These are phyloP conservation scores for Auriscalpium orientale DNA, from an alignment of 768 basidiomycete genomes.

Conservation along the genomic window DNA sequence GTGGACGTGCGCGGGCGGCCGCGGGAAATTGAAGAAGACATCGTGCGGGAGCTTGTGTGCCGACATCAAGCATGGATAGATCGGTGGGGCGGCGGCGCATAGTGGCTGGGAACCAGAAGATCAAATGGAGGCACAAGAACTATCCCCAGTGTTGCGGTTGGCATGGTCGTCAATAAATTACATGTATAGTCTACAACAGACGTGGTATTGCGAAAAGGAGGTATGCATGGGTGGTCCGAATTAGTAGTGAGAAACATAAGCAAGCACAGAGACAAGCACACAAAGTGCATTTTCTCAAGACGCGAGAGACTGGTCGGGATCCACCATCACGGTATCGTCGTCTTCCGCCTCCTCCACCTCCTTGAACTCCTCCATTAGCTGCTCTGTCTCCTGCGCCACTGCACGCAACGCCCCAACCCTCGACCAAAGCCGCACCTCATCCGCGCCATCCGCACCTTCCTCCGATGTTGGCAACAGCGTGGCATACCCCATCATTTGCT, in stretches of 20 bases:
- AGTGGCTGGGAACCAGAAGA: too few relatives aligned
- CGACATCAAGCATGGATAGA: slow-evolving; percentile 70
- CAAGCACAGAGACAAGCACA: too few relatives aligned
- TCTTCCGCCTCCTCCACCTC: background rate
- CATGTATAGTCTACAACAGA: background rate
- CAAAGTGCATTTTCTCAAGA: background rate
- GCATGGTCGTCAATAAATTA: too few relatives aligned
- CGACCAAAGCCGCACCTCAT: slow-evolving; percentile 23
- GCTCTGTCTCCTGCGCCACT: slow-evolving; percentile 17
- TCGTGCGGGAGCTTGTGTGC: slow-evolving; percentile 65
- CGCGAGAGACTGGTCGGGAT: background rate
- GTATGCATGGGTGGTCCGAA: too few relatives aligned
- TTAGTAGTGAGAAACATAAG: too few relatives aligned
- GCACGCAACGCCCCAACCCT: slow-evolving; percentile 16
- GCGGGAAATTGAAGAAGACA: slow-evolving; percentile 92
- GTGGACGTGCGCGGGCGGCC: slow-evolving; percentile 21
- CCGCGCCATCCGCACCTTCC: slow-evolving; percentile 20
- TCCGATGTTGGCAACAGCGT: slow-evolving; percentile 42
- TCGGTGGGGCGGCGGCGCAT: background rate
- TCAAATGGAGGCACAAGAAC: too few relatives aligned
- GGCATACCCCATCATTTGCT: slow-evolving; percentile 57
- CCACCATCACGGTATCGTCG: background rate
- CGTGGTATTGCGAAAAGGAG: background rate
- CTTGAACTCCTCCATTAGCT: slow-evolving; percentile 12
- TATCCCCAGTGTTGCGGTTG: too few relatives aligned